Evolutionary conservation across 2,329 filamentous ascomycete species (phyloP).

Genomic region (Claviceps sp.): DNA sequence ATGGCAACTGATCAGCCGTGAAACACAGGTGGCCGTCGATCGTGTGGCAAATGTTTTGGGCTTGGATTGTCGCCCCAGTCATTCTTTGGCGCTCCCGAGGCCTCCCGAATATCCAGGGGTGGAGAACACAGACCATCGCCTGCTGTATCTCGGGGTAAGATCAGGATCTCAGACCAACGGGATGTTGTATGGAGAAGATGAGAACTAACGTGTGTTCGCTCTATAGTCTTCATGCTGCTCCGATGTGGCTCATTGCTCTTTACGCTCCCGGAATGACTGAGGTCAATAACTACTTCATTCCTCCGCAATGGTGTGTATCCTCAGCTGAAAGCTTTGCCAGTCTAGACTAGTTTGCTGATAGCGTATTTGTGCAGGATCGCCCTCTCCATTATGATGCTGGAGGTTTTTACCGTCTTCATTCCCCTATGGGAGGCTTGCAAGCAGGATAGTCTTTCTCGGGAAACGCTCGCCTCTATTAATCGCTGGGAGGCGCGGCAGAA

Average conservation of each 20-base stretch:
- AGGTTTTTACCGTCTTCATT: slow-evolving; percentile 50
- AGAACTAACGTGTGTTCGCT: neutral
- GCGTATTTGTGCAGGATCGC: slow-evolving; percentile 29
- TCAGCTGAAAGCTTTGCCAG: neutral
- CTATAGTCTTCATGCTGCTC: slow-evolving; percentile 46
- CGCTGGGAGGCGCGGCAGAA: slow-evolving; percentile 32
- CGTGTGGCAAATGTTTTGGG: slow-evolving; percentile 52
- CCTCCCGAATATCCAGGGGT: slow-evolving; percentile 52
- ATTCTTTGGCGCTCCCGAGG: slow-evolving; percentile 47
- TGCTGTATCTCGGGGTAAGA: slow-evolving; percentile 33
- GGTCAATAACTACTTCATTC: slow-evolving; percentile 42
- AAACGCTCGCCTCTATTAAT: slow-evolving; percentile 35
- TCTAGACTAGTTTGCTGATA: neutral
- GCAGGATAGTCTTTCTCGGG: slow-evolving; percentile 30
- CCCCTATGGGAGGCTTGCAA: slow-evolving; percentile 44
- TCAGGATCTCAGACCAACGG: neutral
- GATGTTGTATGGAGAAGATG: neutral
- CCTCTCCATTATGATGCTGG: slow-evolving; percentile 47
- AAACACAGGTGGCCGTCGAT: slow-evolving; percentile 43
- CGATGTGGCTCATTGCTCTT: slow-evolving; percentile 52
- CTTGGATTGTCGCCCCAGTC: slow-evolving; percentile 46
- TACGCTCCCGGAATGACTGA: slow-evolving; percentile 35
- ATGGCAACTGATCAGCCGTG: neutral
- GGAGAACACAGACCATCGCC: slow-evolving; percentile 48
- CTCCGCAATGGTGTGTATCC: slow-evolving; percentile 46